Percentiles rank a stretch among this genome's conserved stretches.
Conservation (phyloP, 306 rosid genomes). For the Sicyos baderoa region DNA sequence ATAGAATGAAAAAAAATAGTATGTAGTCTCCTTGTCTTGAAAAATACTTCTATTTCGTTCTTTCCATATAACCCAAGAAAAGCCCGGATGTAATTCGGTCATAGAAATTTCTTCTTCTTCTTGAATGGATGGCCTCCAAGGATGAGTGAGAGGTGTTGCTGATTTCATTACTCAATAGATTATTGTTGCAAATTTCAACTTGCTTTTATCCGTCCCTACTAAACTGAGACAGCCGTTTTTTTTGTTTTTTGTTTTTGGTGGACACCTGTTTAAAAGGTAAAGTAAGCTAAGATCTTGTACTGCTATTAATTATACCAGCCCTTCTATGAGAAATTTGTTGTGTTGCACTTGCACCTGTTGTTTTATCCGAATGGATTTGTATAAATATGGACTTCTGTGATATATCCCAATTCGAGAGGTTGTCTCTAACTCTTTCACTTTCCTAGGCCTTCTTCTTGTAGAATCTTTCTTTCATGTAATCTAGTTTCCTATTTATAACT, state of each 20-base stretch:
- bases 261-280: neutral
- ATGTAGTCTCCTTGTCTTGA: no score
- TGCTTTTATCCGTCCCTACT: neutral
- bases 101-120: no score
- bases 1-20: no score
- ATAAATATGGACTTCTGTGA: neutral
- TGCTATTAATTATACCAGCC: neutral
- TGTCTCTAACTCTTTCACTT: neutral
- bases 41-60: no score
- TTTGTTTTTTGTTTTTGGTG: neutral
- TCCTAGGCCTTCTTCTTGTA: neutral
- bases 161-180: neutral
- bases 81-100: no score
- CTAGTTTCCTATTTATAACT: neutral
- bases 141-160: no score
- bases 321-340: neutral
- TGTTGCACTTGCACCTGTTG: no score
- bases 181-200: neutral
- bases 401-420: neutral
- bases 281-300: neutral
- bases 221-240: neutral
- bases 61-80: no score
- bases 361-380: neutral
- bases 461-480: neutral
- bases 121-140: no score